A percentile compares a stretch with the other conserved stretches of the same genome.
phyloP scores from a whole-genome alignment of 139 green algal genomes.

The Micractinium conductrix region DNA sequence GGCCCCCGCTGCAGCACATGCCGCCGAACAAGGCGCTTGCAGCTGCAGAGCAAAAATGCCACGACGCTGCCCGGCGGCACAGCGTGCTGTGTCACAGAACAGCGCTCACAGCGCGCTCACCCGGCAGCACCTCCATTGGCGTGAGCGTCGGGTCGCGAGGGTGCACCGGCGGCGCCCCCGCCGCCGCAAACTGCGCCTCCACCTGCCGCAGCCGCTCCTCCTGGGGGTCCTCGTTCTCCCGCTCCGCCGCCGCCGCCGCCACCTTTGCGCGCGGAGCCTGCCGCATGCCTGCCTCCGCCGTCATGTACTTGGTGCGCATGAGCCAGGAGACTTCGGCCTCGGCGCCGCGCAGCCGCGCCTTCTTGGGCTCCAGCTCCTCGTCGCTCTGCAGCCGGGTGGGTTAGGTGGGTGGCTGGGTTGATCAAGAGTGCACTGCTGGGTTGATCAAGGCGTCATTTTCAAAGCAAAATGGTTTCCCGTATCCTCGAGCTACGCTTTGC shows the following conservation, averaged over 20 bases:
- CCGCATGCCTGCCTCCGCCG: background rate
- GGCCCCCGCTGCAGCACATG: background rate
- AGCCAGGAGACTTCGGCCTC: conserved; percentile 65
- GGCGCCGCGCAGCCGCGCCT: conserved; percentile 8
- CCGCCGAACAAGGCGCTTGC: background rate
- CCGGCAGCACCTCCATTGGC: conserved; percentile 64
- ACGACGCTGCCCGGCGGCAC: no score
- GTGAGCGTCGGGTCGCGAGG: conserved; percentile 56
- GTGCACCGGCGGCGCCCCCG: conserved; percentile 59
- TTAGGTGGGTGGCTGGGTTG: background rate
- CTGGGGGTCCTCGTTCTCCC: conserved; percentile 2
- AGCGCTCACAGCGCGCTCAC: conserved; percentile 19
- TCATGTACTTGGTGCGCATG: conserved; percentile 76
- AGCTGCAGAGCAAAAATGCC: background rate
- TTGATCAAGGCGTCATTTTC: no score
- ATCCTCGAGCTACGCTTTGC: background rate
- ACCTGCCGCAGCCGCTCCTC: conserved; percentile 39
- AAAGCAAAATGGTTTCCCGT: no score
- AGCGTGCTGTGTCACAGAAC: no score
- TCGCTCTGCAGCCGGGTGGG: background rate
- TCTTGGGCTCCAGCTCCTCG: conserved; percentile 24
- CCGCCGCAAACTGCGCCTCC: conserved; percentile 70
- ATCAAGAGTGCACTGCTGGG: no score
- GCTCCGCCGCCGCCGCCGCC: background rate
- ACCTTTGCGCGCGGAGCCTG: no score